These are phyloP conservation scores for Exophiala viscosa DNA, from an alignment of 2,329 filamentous ascomycete genomes.

Conservation along the genomic window DNA sequence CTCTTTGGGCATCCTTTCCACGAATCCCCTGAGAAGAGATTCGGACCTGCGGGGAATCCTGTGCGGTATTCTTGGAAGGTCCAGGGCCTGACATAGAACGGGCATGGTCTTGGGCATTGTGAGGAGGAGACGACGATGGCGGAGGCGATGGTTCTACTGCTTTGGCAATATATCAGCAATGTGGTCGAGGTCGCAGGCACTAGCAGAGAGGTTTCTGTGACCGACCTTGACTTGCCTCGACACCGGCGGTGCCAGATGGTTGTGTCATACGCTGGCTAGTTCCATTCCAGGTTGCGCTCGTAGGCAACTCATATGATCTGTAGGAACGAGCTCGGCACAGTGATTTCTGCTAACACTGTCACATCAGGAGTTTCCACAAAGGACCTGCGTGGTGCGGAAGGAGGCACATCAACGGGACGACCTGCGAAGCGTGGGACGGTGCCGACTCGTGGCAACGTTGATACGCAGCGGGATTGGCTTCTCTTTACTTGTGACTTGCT, in stretches of 20 bases:
- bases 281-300: constrained; percentile 19
- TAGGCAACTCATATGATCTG: constrained; percentile 1
- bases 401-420: too few species aligned
- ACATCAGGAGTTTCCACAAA: too few species aligned
- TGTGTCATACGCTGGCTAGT: constrained; percentile 23
- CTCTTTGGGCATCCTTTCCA: constrained; percentile 6
- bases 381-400: too few species aligned
- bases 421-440: too few species aligned
- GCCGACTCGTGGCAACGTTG: too few species aligned
- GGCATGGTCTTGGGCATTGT: constrained; percentile 25
- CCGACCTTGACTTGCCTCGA: constrained; percentile 20
- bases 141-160: constrained; percentile 7
- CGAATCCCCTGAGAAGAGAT: constrained; percentile 3
- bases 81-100: constrained; percentile 24
- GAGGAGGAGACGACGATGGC: constrained; percentile 1
- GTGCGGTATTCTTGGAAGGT: constrained; percentile 17
- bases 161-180: constrained; percentile 7
- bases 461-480: too few species aligned
- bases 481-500: too few species aligned
- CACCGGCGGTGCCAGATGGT: constrained; percentile 15
- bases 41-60: constrained; percentile 10
- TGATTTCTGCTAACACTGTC: too few species aligned
- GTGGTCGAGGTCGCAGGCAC: neutral
- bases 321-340: too few species aligned
- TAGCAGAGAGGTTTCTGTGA: constrained; percentile 2